Evolutionary conservation across 495 filamentous ascomycete species (phyloP).

Genomic region (Xylaria sp.): DNA sequence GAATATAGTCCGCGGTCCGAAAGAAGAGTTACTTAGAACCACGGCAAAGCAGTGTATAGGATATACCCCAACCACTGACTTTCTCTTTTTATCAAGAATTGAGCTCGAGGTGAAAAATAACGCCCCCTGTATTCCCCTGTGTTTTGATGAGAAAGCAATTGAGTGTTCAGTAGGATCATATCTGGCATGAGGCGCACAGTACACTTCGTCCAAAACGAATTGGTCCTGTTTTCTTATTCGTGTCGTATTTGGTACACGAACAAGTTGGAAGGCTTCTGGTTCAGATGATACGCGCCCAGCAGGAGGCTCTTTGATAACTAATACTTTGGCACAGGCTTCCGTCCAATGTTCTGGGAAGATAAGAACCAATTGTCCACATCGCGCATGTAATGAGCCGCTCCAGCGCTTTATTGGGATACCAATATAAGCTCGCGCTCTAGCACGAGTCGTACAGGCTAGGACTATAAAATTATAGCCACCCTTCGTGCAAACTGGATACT

Average conservation of each 20-base stretch:
- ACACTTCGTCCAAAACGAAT: slow-evolving; percentile 3
- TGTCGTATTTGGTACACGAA: slow-evolving; percentile 8
- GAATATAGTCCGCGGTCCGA: slow-evolving; percentile 13
- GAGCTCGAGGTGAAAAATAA: slow-evolving; percentile 1
- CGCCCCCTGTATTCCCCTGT: not conserved
- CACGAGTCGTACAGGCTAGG: slow-evolving; percentile 17
- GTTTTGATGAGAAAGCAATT: not conserved
- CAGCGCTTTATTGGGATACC: slow-evolving; percentile 16
- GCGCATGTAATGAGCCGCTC: not conserved
- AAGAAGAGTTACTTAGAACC: slow-evolving; percentile 2
- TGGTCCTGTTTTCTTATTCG: slow-evolving; percentile 4
- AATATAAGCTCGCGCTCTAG: not conserved
- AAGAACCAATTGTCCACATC: slow-evolving; percentile 18
- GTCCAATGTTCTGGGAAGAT: slow-evolving; percentile 16
- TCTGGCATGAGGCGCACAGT: not conserved
- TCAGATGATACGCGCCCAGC: not conserved
- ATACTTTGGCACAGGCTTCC: not conserved
- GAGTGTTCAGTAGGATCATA: not conserved
- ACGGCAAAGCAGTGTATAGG: slow-evolving; percentile 15
- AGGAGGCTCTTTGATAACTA: slow-evolving; percentile 23
- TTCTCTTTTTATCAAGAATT: slow-evolving; percentile 3
- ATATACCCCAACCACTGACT: not conserved
- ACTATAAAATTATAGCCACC: slow-evolving; percentile 12
- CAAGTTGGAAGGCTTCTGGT: not conserved
- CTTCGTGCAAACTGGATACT: slow-evolving; percentile 9